Evolutionary conservation across 441 rosid genomes (phyloP).

Genomic region (Euphorbia neoarborescens): DNA sequence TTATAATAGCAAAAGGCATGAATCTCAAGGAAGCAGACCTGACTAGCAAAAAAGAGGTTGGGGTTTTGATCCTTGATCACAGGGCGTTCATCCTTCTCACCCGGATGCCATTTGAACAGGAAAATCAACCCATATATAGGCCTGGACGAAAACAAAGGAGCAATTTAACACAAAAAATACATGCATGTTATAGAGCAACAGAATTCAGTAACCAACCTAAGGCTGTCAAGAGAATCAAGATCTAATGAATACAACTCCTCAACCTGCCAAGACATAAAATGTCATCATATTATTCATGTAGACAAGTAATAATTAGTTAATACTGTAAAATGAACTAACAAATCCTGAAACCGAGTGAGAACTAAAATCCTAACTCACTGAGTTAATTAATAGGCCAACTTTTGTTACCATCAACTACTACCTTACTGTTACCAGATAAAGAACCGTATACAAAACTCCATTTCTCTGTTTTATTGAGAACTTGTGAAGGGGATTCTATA

Average conservation of each 20-base stretch:
- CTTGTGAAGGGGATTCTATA: not conserved
- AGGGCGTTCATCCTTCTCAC: conserved; percentile 77
- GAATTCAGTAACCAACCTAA: conserved; percentile 43
- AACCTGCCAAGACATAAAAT: conserved; percentile 44
- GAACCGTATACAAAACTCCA: not conserved
- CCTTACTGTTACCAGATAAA: too few species aligned
- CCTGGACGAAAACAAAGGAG: conserved; percentile 30
- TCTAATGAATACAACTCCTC: conserved; percentile 93
- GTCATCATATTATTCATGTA: conserved; percentile 4
- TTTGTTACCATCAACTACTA: not conserved
- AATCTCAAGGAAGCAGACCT: conserved; percentile 38
- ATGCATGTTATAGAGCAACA: not conserved
- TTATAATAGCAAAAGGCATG: not conserved
- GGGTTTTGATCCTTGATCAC: conserved; percentile 71
- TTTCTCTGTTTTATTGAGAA: not conserved
- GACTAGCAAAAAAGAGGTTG: conserved; percentile 81
- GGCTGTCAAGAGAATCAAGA: conserved; percentile 72
- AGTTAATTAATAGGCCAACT: not conserved
- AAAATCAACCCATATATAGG: conserved; percentile 90
- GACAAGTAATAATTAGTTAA: not conserved
- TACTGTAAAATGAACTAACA: not conserved
- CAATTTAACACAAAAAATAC: not conserved
- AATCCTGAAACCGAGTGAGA: not conserved
- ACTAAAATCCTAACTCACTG: not conserved
- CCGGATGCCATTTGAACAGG: conserved; percentile 97